Evolutionary conservation across 352 stramenopile species (phyloP).

Genomic region (Phytopythium litorale): DNA sequence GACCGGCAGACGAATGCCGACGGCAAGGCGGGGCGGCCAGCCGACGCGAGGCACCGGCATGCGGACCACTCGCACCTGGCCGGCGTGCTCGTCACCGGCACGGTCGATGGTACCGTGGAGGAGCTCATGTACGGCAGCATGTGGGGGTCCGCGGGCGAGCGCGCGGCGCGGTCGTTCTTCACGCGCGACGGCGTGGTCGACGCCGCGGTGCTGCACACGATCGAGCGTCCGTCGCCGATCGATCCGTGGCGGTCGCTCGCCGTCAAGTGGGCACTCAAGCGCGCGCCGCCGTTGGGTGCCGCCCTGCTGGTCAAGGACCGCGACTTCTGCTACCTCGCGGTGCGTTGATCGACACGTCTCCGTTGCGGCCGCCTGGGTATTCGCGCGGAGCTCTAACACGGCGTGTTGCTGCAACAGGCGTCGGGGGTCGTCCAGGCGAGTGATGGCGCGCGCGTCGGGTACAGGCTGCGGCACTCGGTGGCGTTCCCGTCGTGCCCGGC

Average conservation of each 20-base stretch:
- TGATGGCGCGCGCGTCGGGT: conserved; percentile 34
- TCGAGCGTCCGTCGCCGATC: conserved; percentile 23
- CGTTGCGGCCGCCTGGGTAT: neutral
- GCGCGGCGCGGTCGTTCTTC: conserved; percentile 24
- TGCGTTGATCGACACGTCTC: conserved; percentile 6
- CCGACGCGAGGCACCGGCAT: conserved; percentile 1
- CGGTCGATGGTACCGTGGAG: conserved; percentile 32
- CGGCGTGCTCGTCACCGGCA: conserved; percentile 32
- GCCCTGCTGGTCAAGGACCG: conserved; percentile 38
- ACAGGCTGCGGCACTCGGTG: conserved; percentile 55
- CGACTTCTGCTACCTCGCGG: conserved; percentile 46
- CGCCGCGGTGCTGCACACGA: conserved; percentile 32
- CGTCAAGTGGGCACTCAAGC: conserved; percentile 44
- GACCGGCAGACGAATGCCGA: neutral
- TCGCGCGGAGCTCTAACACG: neutral
- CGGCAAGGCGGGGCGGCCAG: neutral
- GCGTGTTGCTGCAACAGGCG: conserved; percentile 6
- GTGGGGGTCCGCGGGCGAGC: conserved; percentile 31
- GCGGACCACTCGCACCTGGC: conserved; percentile 19
- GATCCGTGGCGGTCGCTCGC: conserved; percentile 41
- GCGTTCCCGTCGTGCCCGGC: conserved; percentile 45
- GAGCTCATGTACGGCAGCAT: conserved; percentile 44
- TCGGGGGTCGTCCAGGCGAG: conserved; percentile 25
- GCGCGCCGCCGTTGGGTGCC: conserved; percentile 21
- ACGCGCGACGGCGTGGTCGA: conserved; percentile 37